phyloP scores from a whole-genome alignment of 129 eudicot species.

The Scalesia atractyloides region DNA sequence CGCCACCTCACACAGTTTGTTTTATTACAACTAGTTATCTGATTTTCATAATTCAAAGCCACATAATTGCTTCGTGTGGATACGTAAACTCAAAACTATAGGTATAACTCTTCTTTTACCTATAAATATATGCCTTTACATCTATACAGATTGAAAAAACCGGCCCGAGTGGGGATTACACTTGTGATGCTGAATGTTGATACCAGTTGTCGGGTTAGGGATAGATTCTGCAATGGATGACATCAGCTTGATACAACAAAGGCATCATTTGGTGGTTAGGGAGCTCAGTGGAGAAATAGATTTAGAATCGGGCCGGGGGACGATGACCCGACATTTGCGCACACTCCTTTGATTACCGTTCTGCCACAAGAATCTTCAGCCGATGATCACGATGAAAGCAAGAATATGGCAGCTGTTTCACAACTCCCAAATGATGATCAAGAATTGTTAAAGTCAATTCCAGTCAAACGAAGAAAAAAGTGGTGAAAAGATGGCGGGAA shows the following conservation, averaged over 20 bases:
- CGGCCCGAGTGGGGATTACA: slow-evolving; percentile 34
- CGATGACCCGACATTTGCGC: slow-evolving; percentile 67
- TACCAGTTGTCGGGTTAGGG: slow-evolving; percentile 74
- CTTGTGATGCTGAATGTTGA: slow-evolving; percentile 98
- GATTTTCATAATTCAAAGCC: not conserved
- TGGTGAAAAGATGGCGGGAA: slow-evolving; percentile 97
- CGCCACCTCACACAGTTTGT: not conserved
- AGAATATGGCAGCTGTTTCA: slow-evolving; percentile 58
- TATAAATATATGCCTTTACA: not conserved
- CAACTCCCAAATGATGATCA: slow-evolving; percentile 69
- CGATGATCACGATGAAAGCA: slow-evolving; percentile 76
- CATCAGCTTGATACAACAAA: slow-evolving; percentile 80
- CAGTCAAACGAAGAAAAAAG: slow-evolving; percentile 82
- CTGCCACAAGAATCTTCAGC: slow-evolving; percentile 77
- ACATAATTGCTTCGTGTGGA: not conserved
- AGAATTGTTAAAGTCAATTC: slow-evolving; percentile 59
- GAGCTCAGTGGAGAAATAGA: slow-evolving; percentile 94
- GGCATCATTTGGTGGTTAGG: slow-evolving; percentile 86
- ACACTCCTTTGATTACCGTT: slow-evolving; percentile 52
- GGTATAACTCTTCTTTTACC: not conserved
- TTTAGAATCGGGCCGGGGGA: slow-evolving; percentile 93
- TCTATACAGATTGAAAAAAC: slow-evolving; percentile 30
- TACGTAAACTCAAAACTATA: not conserved
- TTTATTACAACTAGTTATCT: not conserved
- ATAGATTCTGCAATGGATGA: slow-evolving; percentile 96